Conservation (phyloP, 2,329 filamentous ascomycete species). For the Pseudogymnoascus sp. region DNA sequence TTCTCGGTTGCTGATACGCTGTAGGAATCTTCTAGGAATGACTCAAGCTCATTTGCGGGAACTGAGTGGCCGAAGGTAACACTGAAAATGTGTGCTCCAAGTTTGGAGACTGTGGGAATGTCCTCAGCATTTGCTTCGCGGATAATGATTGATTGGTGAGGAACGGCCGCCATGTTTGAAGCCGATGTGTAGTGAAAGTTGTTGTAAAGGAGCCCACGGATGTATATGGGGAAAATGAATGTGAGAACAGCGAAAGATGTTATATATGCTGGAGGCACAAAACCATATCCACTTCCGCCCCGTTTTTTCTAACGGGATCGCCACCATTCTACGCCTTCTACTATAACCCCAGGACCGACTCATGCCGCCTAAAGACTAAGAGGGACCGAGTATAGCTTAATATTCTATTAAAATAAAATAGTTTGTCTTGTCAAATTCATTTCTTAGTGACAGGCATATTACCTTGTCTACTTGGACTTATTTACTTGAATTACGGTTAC, state of each 20-base stretch:
- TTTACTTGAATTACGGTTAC: too few species aligned
- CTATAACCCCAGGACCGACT: background rate
- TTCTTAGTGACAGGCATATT: too few species aligned
- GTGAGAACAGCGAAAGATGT: background rate
- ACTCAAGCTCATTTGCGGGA: conserved; percentile 30
- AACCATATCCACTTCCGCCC: background rate
- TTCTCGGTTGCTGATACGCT: conserved; percentile 20
- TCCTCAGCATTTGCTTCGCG: conserved; percentile 27
- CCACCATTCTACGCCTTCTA: background rate
- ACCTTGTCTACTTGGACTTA: too few species aligned
- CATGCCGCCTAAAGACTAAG: too few species aligned
- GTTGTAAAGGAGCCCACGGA: background rate
- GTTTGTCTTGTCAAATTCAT: too few species aligned
- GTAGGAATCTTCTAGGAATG: conserved; percentile 35
- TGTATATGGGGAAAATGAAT: background rate
- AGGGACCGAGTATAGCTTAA: too few species aligned
- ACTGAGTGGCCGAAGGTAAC: conserved; percentile 38
- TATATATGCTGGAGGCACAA: background rate
- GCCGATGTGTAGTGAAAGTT: background rate
- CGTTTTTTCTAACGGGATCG: background rate
- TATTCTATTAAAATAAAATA: too few species aligned
- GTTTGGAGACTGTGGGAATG: conserved; percentile 26
- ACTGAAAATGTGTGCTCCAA: conserved; percentile 34
- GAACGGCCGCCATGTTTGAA: background rate
- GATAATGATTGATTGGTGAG: conserved; percentile 16